phyloP scores from a whole-genome alignment of 2,329 filamentous ascomycete species.

The Fonsecaea pugnacius region DNA sequence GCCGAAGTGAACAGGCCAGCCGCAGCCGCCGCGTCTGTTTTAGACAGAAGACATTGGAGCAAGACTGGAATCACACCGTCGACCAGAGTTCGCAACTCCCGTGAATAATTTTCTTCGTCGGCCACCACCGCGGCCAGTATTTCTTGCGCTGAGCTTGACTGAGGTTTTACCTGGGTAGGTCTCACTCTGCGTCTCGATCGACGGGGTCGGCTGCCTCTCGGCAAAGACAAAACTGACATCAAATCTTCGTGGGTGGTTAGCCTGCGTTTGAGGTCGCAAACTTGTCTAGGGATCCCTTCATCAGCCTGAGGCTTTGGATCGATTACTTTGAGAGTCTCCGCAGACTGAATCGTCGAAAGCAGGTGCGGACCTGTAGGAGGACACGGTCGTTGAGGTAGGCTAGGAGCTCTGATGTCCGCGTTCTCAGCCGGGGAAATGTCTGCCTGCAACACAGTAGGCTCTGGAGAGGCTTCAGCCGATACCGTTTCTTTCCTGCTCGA shows the following conservation, averaged over 20 bases:
- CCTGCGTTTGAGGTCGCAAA: conserved; percentile 65
- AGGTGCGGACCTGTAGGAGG: conserved; percentile 59
- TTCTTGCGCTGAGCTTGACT: conserved; percentile 69
- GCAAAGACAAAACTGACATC: conserved; percentile 82
- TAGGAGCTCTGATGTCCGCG: conserved; percentile 1
- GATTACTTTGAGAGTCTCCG: conserved; percentile 52
- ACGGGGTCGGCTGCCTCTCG: conserved; percentile 67
- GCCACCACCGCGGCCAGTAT: conserved; percentile 78
- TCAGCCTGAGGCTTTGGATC: conserved; percentile 40
- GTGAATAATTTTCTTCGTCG: conserved; percentile 85
- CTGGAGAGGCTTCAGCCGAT: not conserved
- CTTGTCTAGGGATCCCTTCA: conserved; percentile 48
- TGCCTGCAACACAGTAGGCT: not conserved
- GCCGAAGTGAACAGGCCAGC: conserved; percentile 70
- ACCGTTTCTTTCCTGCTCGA: conserved; percentile 21
- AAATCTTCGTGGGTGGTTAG: conserved; percentile 92
- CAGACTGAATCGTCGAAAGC: conserved; percentile 63
- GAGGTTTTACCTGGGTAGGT: conserved; percentile 61
- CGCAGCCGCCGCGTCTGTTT: conserved; percentile 66
- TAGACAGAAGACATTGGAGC: conserved; percentile 78
- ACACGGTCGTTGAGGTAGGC: conserved; percentile 46
- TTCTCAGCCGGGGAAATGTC: not conserved
- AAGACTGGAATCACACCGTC: conserved; percentile 95
- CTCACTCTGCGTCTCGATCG: conserved; percentile 78
- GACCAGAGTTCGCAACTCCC: conserved; percentile 89